Evolutionary conservation across 345 rosid genomes (phyloP).

Genomic region (Sonneratia alba): DNA sequence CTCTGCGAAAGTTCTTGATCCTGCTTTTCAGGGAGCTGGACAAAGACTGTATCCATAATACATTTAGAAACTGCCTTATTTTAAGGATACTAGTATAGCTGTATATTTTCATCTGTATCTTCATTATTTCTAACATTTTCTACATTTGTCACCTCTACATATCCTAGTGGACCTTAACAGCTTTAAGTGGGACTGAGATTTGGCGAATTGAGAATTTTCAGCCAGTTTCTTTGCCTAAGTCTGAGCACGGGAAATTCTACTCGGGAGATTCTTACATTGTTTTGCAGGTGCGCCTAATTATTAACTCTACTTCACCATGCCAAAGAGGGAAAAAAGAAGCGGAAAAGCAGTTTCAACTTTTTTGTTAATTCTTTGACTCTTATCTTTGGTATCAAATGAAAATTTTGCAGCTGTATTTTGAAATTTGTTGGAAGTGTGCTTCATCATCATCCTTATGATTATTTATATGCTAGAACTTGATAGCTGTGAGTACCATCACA

Average conservation of each 20-base stretch:
- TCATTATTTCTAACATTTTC: no score
- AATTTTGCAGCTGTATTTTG: background rate
- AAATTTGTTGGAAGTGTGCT: background rate
- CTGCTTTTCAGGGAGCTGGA: slow-evolving; percentile 94
- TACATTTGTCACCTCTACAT: slow-evolving; percentile 1
- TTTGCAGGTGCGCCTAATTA: slow-evolving; percentile 50
- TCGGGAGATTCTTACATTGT: slow-evolving; percentile 91
- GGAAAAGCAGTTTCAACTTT: background rate
- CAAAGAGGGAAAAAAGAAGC: background rate
- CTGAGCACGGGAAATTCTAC: slow-evolving; percentile 92
- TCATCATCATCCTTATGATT: background rate
- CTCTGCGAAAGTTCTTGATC: slow-evolving; percentile 66
- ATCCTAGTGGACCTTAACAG: slow-evolving; percentile 46
- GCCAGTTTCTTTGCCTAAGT: slow-evolving; percentile 72
- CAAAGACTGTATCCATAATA: slow-evolving; percentile 80
- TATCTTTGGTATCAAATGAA: no score
- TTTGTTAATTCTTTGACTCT: background rate
- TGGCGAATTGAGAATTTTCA: slow-evolving; percentile 98
- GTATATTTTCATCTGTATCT: no score
- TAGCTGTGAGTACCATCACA: background rate
- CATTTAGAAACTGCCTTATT: background rate
- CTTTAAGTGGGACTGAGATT: slow-evolving; percentile 76
- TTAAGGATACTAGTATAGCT: background rate
- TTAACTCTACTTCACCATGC: background rate
- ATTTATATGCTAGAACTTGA: background rate